These are phyloP conservation scores for Penicillium verhagenii DNA, from an alignment of 495 filamentous ascomycete genomes.

Conservation along the genomic window DNA sequence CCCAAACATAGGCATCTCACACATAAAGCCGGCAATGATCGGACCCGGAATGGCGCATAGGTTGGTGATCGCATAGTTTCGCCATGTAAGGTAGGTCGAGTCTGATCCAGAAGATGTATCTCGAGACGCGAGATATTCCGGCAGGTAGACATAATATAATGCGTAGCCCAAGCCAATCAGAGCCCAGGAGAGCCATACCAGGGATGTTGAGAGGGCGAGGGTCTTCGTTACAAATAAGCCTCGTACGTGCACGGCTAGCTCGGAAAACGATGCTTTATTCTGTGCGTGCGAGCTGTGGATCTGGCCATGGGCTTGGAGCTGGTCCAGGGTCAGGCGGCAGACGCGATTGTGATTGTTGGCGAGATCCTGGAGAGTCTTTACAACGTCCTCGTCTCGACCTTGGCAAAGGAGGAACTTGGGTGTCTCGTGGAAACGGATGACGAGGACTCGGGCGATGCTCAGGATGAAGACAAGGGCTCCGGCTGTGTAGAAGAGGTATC, in stretches of 20 bases:
- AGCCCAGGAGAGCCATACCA: constrained; percentile 40
- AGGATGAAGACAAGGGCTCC: constrained; percentile 16
- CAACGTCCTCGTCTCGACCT: constrained; percentile 14
- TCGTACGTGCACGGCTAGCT: constrained; percentile 12
- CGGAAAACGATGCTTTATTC: constrained; percentile 13
- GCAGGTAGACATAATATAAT: constrained; percentile 36
- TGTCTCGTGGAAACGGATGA: constrained; percentile 20
- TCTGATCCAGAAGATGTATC: constrained; percentile 23
- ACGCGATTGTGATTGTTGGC: constrained; percentile 13
- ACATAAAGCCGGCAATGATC: constrained; percentile 36
- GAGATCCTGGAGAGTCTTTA: constrained; percentile 12
- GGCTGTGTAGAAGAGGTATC: constrained; percentile 18
- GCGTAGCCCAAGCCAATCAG: constrained; percentile 38
- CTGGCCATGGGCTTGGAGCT: constrained; percentile 14
- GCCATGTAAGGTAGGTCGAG: constrained; percentile 36
- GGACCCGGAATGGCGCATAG: constrained; percentile 39
- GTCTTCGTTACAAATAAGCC: constrained; percentile 10
- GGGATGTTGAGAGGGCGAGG: constrained; percentile 26
- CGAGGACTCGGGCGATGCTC: constrained; percentile 17
- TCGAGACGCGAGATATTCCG: constrained; percentile 36
- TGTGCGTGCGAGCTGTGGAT: constrained; percentile 10
- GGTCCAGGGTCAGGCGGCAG: constrained; percentile 13
- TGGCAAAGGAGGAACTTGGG: constrained; percentile 21
- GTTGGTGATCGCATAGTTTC: constrained; percentile 47
- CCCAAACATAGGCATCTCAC: constrained; percentile 33